Conservation (phyloP, 805 yeast genomes). For the Nadsonia fulvescens region DNA sequence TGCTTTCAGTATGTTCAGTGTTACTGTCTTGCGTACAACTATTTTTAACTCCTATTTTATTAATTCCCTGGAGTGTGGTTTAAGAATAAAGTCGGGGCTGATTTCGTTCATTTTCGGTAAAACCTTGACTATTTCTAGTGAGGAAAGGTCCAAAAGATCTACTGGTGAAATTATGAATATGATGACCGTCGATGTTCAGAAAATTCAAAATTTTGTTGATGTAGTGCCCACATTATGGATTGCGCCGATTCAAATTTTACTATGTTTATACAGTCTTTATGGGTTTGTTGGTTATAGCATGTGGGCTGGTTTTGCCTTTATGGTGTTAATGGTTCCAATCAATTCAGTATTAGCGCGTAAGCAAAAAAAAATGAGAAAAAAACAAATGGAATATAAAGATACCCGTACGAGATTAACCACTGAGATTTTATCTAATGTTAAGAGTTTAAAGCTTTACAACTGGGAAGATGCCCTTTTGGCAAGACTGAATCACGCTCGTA, state of each 20-base stretch:
- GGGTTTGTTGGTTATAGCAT: conserved; percentile 74
- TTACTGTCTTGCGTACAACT: conserved; percentile 36
- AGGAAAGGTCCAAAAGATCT: conserved; percentile 34
- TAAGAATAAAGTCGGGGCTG: conserved; percentile 39
- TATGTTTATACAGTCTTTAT: conserved; percentile 58
- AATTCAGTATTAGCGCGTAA: conserved; percentile 49
- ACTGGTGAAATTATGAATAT: conserved; percentile 62
- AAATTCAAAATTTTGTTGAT: conserved; percentile 46
- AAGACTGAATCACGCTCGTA: conserved; percentile 64
- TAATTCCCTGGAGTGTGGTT: too few species aligned
- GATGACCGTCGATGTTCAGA: conserved; percentile 50
- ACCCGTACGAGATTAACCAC: conserved; percentile 74
- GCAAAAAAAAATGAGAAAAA: conserved; percentile 36
- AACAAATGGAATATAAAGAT: conserved; percentile 79
- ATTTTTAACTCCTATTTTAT: conserved; percentile 35
- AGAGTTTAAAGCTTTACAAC: conserved; percentile 79
- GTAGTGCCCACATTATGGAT: conserved; percentile 70
- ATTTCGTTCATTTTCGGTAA: conserved; percentile 45
- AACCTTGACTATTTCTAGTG: conserved; percentile 42
- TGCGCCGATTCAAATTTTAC: conserved; percentile 70
- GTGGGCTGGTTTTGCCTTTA: conserved; percentile 79
- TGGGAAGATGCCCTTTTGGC: conserved; percentile 82
- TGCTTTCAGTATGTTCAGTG: conserved; percentile 37
- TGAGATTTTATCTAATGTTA: conserved; percentile 74
- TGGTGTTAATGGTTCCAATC: conserved; percentile 61